Base-by-base conservation (phyloP, 306 rosid genomes). In the Neltuma alba region DNA sequence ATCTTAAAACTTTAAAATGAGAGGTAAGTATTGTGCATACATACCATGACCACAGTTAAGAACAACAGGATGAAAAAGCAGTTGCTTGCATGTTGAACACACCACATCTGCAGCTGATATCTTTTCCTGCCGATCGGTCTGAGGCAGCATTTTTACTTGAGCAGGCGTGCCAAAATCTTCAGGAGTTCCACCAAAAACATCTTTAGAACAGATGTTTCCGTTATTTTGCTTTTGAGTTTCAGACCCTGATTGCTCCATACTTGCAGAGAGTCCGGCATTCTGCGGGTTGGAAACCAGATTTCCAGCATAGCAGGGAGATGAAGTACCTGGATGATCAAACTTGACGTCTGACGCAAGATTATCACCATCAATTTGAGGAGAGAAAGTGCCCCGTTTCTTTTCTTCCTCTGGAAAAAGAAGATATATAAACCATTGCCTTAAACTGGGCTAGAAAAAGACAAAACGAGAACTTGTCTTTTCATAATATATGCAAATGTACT, bases 11-110 rank as follows among this genome's bases (percentile, higher is more conserved):
- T 23, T 66, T 55, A 80, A 72, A 78, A 61, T 73, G 66, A 82
- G 78, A 62, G 23, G n/a, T 66, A 80, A 81, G 12, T 25, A 70
- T 57, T 66, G 45, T 38, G 60, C 41, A 78, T 42, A 33, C 55
- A 28, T 91, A 94, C 98, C 96, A 65, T 94, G 97, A 57, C 98
- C 98, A 85, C 98, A 94, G 75, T 91, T 89, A 74, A 92, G 92
- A 87, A 88, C 97, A 65, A 89, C 84, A 37, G 97, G 98, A 75
- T 18, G 87, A 85, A 84, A 86, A n/a, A 89, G 85, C 47, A 94
- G 81, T 41, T 81, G 90, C 70, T 88, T 89, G 97, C 98, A 94
- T 52, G 79, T 83, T 36, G 60, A 79, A 85, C 97, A 94, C 71
- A 73, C 75, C 81, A 88, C 89, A 82, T 94, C 96, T 50, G 80